Evolutionary conservation across 2,329 filamentous ascomycete species (phyloP).

Genomic region (Orbilia javanica): DNA sequence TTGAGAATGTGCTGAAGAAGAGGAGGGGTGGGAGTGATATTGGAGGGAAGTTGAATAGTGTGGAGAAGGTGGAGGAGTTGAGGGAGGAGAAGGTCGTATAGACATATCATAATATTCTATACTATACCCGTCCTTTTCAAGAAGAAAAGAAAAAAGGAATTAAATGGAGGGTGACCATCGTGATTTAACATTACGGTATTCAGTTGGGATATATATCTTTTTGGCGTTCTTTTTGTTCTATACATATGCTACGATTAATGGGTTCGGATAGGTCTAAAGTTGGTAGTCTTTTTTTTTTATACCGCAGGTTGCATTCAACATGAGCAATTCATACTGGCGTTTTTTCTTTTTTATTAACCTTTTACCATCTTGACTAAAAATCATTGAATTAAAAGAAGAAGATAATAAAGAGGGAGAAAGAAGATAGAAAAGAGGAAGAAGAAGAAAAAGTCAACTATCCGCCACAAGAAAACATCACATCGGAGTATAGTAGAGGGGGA

Average conservation of each 20-base stretch:
- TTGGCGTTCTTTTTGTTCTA: constrained; percentile 3
- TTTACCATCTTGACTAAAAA: not conserved
- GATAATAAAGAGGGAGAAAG: too few relatives aligned
- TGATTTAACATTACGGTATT: constrained; percentile 31
- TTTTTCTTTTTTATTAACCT: not conserved
- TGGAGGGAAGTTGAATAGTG: constrained; percentile 36
- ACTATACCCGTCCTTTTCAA: not conserved
- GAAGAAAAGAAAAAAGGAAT: not conserved
- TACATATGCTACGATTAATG: constrained; percentile 1
- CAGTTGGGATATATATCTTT: not conserved
- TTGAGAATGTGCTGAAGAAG: constrained; percentile 97
- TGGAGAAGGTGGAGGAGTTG: constrained; percentile 49
- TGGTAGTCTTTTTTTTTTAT: not conserved
- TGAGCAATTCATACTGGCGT: constrained; percentile 20
- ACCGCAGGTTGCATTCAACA: not conserved
- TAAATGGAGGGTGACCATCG: not conserved
- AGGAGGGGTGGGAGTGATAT: constrained; percentile 67
- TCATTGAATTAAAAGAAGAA: too few relatives aligned
- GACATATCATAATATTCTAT: too few relatives aligned
- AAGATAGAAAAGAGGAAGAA: not conserved
- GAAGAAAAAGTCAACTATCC: not conserved
- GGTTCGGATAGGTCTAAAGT: not conserved
- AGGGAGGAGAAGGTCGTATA: constrained; percentile 34
- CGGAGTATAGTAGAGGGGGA: too few relatives aligned
- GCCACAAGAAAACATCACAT: not conserved